Conservation (phyloP, 2,329 filamentous ascomycete genomes). For the Biscogniauxia sp. region DNA sequence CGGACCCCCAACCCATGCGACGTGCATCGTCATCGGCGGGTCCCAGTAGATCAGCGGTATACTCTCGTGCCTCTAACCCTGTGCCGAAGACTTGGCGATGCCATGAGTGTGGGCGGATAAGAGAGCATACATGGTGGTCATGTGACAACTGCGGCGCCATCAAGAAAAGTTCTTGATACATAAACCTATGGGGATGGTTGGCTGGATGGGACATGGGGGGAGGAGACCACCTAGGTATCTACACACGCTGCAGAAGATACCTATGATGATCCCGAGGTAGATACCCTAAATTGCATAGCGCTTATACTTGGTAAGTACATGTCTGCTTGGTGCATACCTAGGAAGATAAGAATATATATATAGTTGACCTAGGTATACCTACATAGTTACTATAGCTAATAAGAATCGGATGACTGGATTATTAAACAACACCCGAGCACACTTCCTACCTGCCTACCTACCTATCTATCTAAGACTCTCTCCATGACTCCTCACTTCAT, state of each 20-base stretch:
- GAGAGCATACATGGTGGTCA: slow-evolving; percentile 54
- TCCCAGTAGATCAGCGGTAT: not conserved
- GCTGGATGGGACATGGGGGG: not conserved
- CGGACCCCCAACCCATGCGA: slow-evolving; percentile 9
- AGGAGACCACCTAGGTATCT: too few relatives aligned
- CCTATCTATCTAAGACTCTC: not conserved
- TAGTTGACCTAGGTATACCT: not conserved
- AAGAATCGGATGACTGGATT: not conserved
- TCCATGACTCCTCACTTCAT: not conserved
- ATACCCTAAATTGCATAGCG: not conserved
- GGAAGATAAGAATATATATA: too few relatives aligned
- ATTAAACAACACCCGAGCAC: not conserved
- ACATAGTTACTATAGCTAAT: too few relatives aligned
- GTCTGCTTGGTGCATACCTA: not conserved
- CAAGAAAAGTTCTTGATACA: slow-evolving; percentile 45
- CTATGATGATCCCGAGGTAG: too few relatives aligned
- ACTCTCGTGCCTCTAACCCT: not conserved
- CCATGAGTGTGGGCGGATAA: slow-evolving; percentile 45
- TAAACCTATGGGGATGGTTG: not conserved
- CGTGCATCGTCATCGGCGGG: slow-evolving; percentile 11
- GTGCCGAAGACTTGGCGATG: slow-evolving; percentile 43
- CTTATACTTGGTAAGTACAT: not conserved
- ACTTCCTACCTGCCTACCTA: not conserved
- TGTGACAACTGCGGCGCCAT: slow-evolving; percentile 50
- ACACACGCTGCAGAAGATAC: too few relatives aligned